phyloP scores from a whole-genome alignment of 108 stramenopile genomes.

The Pelagomonas calceolata region DNA sequence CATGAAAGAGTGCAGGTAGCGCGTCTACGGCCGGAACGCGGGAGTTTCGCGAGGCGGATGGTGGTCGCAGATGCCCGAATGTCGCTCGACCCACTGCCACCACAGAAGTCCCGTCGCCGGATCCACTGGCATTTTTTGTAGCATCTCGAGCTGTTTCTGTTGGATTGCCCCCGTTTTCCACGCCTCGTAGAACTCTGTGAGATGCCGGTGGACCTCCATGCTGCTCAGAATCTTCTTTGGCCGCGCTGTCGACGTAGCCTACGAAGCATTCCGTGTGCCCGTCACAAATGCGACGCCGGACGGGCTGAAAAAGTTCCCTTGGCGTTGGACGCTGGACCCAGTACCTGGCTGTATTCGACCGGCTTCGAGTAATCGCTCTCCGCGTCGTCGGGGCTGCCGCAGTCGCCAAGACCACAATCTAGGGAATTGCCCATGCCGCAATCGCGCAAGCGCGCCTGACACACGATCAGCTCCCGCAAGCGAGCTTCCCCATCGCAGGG shows the following conservation, averaged over 20 bases:
- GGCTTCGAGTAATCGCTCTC: not conserved
- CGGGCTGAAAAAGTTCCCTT: no score
- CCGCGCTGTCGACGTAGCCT: not conserved
- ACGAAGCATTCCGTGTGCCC: no score
- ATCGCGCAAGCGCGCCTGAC: no score
- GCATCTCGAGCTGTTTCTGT: not conserved
- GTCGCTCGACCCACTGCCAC: constrained; percentile 1
- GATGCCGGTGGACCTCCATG: not conserved
- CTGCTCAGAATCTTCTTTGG: not conserved
- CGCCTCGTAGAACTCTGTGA: not conserved
- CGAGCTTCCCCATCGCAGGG: no score
- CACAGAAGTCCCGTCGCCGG: not conserved
- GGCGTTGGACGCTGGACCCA: no score
- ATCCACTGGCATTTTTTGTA: not conserved
- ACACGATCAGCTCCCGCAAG: no score
- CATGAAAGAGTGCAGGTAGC: no score
- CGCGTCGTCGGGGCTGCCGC: not conserved
- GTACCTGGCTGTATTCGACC: not conserved
- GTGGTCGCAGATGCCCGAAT: not conserved
- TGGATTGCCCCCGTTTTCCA: not conserved
- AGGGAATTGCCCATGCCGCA: not conserved
- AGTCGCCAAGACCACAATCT: not conserved
- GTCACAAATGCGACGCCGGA: no score
- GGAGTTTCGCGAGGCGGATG: not conserved
- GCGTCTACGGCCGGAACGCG: no score